These are phyloP conservation scores for Rhododendron williamsianum DNA, from an alignment of 148 eudicot genomes.

Conservation along the genomic window DNA sequence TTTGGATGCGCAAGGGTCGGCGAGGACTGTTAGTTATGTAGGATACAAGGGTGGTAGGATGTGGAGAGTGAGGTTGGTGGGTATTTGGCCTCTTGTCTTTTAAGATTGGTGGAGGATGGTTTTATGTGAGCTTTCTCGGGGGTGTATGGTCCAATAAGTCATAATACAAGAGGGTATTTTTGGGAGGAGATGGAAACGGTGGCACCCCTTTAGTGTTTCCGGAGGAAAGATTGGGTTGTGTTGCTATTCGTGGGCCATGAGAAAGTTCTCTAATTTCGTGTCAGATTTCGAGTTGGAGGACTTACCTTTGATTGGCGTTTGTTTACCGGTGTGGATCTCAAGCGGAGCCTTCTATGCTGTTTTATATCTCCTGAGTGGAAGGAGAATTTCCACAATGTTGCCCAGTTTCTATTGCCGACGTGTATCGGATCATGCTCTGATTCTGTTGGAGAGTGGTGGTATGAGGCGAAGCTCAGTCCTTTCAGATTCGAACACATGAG, in stretches of 20 bases:
- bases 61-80: neutral
- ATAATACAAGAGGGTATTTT: neutral
- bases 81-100: neutral
- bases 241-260: neutral
- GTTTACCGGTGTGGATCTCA: neutral
- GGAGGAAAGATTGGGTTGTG: neutral
- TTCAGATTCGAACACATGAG: neutral
- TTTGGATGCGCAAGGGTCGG: neutral
- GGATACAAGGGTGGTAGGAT: neutral
- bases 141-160: neutral
- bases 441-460: neutral
- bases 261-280: neutral
- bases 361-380: neutral
- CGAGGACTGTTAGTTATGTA: neutral
- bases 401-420: neutral
- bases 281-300: neutral
- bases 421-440: neutral
- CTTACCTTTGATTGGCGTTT: neutral
- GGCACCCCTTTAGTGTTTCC: neutral
- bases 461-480: neutral
- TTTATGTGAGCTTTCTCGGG: neutral
- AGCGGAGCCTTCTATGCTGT: neutral
- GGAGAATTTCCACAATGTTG: neutral
- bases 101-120: neutral
- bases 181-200: neutral